Base-by-base conservation (phyloP, 2,329 filamentous ascomycete species). In the Zarea fungicola region DNA sequence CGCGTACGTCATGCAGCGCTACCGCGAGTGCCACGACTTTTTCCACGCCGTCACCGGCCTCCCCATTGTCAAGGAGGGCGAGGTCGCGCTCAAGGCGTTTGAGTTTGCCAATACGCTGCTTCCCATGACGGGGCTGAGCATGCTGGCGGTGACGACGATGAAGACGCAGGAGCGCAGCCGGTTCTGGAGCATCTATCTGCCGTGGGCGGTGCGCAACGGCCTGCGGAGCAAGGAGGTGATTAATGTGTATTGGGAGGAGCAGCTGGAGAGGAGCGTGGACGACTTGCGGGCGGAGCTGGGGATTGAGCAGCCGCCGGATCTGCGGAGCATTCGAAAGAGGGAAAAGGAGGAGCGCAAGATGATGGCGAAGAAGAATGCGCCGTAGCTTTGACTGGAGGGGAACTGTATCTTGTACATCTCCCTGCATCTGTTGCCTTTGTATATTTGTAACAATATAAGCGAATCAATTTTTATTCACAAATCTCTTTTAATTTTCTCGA, bases 1-100 rank as follows among this genome's bases (percentile, higher is more conserved):
- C 65, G 93, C 93, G 29, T 99, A 97, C 71, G 93, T 97, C 16
- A 95, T 99, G 87, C 93, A 97, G 73, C 83, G 93, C 47, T 99
- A 99, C 68, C 84, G 93, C 54, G 93, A 99, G 69, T 95, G 87
- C 57, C 93, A 99, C 67, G 93, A 99, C 66, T 96, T 99, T 69
- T 96, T 95, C 71, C 93, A 99, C 67, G 92, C 93, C 0, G 75
- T 99, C 45, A 96, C 91, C 1, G 92, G 92, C 0, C 70, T 99
- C 41, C 93, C 93, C 0, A 81, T 95, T 35, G 85, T 96, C 54
- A 80, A 90, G n/a, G 93, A 99, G 72, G 93, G 93, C 22, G 93
- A 99, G 73, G 80, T 99, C 11, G 93, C 92, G n/a, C 78, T 99
- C 57, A 99, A 99, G 71, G 90, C 91, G 0, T 96, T 99, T 58